Conservation (phyloP, 148 eudicot species). For the Nepenthes gracilis region DNA sequence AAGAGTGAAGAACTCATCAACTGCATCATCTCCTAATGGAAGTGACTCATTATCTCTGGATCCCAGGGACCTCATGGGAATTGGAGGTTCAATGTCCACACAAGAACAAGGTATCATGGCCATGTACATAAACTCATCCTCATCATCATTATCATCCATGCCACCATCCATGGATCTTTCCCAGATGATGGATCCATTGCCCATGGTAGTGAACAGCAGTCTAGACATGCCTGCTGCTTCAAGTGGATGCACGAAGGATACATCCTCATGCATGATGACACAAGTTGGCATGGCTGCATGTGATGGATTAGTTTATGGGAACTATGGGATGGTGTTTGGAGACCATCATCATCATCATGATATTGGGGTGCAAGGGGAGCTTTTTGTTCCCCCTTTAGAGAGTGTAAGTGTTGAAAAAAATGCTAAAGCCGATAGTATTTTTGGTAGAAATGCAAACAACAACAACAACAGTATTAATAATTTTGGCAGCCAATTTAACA, state of each 20-base stretch:
- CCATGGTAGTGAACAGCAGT: constrained; percentile 14
- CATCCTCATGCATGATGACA: neutral
- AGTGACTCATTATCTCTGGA: constrained; percentile 15
- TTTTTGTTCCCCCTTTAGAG: constrained; percentile 13
- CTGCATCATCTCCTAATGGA: constrained; percentile 7
- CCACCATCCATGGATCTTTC: neutral
- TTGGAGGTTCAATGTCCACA: constrained; percentile 6
- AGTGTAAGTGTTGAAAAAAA: neutral
- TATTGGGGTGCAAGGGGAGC: constrained; percentile 31
- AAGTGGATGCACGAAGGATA: constrained; percentile 3
- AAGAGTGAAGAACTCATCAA: constrained; percentile 30
- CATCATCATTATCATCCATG: constrained; percentile 4
- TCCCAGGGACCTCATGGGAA: constrained; percentile 5
- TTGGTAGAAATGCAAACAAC: neutral
- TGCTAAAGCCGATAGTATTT: constrained; percentile 1
- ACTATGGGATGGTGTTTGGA: constrained; percentile 12
- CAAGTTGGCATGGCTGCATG: constrained; percentile 5
- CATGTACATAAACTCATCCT: constrained; percentile 27
- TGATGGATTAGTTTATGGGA: constrained; percentile 12
- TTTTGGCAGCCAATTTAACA: constrained; percentile 8
- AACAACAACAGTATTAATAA: neutral
- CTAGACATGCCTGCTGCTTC: neutral
- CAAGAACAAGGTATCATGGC: constrained; percentile 18
- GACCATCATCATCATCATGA: constrained; percentile 6
- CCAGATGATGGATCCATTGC: constrained; percentile 6